Base-by-base conservation (phyloP, 371 early-diverging fungal species). In the Rhizoclosmatium hyalinum region DNA sequence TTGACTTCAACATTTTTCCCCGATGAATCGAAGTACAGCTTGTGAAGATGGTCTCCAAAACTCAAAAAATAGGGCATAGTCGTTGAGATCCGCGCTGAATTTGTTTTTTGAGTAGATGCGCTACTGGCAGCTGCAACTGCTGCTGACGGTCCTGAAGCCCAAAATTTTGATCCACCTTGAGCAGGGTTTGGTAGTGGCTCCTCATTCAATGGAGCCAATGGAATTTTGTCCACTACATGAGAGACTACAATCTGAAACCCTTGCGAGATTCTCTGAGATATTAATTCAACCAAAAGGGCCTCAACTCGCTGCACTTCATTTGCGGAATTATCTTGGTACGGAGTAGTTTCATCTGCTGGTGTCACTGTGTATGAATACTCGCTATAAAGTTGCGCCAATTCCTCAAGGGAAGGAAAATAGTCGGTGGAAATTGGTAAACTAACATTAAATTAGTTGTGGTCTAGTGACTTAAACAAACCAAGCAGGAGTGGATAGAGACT, bases 361-460 rank as follows among this genome's bases (percentile, higher is more conserved):
- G 92, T 93, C 1, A 93, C 90, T 0, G 92, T 92, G 78, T 94
- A 94, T 44, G 50, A 50, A 77, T 94, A 94, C 74, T 95, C 92
- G 14, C 86, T 81, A 80, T 95, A 97, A 6, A 87, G 79, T 5
- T 85, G 81, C 43, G 84, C 83, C 0, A 95, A 81, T 72, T 95
- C 94, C 54, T 93, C 91, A 17, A 81, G 81, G 6, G 90, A 81
- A 2, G 99, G 98, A 53, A 92, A 92, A 73, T 88, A 95, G 76
- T 96, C 95, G 0, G 95, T 96, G 0, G 96, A 97, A 54, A 98
- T 77, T 2, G 99, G 99, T 58, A 98, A 80, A 74, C 95, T 67
- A 17, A 53, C 10, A 45, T 53, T 19, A 12, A 12, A 12, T 60
- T 19, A 60, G 61, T 19, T 19, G 19, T 12, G 19, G 41, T 12